These are phyloP conservation scores for Penicillium psychrosexuale DNA, from an alignment of 2,329 filamentous ascomycete species.

Conservation along the genomic window DNA sequence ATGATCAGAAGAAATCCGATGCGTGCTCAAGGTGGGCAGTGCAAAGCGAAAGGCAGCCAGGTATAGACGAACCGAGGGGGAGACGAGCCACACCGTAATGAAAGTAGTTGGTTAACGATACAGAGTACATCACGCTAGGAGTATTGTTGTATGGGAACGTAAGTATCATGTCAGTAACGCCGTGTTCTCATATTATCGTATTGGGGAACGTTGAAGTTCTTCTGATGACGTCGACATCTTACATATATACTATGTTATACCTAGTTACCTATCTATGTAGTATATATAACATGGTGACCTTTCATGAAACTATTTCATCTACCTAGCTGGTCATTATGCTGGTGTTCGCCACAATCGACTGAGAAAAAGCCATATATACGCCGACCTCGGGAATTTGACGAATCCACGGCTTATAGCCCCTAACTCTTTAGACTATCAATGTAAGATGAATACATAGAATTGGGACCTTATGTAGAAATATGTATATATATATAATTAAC, in stretches of 20 bases:
- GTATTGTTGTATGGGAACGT: not conserved
- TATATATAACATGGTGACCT: not conserved
- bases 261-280: no score
- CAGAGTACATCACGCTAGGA: not conserved
- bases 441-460: not conserved
- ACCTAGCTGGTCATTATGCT: not conserved
- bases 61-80: slow-evolving; percentile 13
- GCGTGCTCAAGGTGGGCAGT: slow-evolving; percentile 4
- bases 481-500: not conserved
- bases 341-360: not conserved
- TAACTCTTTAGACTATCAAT: not conserved
- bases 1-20: not conserved
- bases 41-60: slow-evolving; percentile 3
- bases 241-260: not conserved
- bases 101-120: not conserved
- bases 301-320: not conserved
- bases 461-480: not conserved
- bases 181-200: not conserved
- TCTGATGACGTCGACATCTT: not conserved
- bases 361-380: not conserved
- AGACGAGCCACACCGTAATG: slow-evolving; percentile 15
- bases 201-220: not conserved
- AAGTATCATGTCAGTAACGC: not conserved
- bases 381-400: not conserved
- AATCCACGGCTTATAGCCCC: not conserved